Evolutionary conservation across 805 yeast genomes (phyloP).

Genomic region (Wickerhamiella hasegawae): DNA sequence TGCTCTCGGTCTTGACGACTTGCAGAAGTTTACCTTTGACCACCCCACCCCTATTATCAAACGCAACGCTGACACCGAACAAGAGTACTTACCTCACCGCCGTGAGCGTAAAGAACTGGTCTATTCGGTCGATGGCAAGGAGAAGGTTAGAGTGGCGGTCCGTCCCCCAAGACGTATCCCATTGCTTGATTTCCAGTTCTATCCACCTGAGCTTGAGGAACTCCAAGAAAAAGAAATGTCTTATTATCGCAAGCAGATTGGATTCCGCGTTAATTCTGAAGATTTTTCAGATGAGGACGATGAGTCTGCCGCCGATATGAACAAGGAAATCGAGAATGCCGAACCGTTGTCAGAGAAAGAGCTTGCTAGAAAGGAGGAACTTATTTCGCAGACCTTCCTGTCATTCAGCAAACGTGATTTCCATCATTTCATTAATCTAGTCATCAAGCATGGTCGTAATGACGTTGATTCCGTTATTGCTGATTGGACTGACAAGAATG

Average conservation of each 20-base stretch:
- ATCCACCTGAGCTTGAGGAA: constrained; percentile 52
- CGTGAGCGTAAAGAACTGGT: constrained; percentile 34
- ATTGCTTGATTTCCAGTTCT: constrained; percentile 79
- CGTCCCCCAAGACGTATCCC: constrained; percentile 71
- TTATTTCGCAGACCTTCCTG: constrained; percentile 50
- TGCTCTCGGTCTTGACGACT: constrained; percentile 75
- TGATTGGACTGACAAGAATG: constrained; percentile 44
- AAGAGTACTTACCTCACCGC: constrained; percentile 24
- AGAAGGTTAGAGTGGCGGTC: constrained; percentile 46
- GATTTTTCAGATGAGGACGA: constrained; percentile 24
- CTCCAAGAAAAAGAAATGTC: constrained; percentile 69
- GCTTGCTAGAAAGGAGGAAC: constrained; percentile 47
- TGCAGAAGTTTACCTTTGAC: constrained; percentile 83
- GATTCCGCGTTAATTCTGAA: constrained; percentile 41
- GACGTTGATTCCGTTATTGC: constrained; percentile 49
- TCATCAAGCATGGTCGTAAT: constrained; percentile 68
- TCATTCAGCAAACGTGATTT: constrained; percentile 83
- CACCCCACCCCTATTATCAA: constrained; percentile 11
- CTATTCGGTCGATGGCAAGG: constrained; percentile 68
- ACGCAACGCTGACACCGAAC: not conserved
- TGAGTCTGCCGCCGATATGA: constrained; percentile 32
- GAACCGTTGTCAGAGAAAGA: constrained; percentile 65
- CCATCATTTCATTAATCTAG: constrained; percentile 55
- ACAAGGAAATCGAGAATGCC: constrained; percentile 45
- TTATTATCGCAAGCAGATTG: constrained; percentile 53